These are phyloP conservation scores for Massariosphaeria phaeospora DNA, from an alignment of 495 filamentous ascomycete species.

Conservation along the genomic window DNA sequence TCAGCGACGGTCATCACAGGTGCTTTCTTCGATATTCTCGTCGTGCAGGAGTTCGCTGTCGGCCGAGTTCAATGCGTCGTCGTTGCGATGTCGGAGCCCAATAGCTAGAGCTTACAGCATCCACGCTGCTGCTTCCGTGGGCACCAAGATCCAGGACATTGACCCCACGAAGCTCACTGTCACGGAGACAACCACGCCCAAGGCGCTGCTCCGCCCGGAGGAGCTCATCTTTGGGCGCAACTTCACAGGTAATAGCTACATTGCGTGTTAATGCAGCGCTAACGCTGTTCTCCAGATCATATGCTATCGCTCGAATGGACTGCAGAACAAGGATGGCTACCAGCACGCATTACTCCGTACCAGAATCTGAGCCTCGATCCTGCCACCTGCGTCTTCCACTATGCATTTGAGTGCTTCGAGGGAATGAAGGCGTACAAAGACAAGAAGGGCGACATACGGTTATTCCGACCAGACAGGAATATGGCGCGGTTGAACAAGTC, in stretches of 20 bases:
- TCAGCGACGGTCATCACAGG: constrained; percentile 26
- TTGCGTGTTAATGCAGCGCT: not conserved
- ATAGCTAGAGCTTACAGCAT: constrained; percentile 38
- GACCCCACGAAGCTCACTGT: constrained; percentile 72
- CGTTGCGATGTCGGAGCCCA: constrained; percentile 34
- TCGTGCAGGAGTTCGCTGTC: constrained; percentile 26
- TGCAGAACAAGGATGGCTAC: constrained; percentile 69
- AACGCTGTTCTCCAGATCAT: constrained; percentile 60
- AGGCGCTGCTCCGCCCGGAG: constrained; percentile 63
- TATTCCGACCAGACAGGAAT: constrained; percentile 96
- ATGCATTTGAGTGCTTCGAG: constrained; percentile 95
- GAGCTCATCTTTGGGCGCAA: constrained; percentile 80
- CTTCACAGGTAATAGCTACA: constrained; percentile 66
- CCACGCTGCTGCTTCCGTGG: constrained; percentile 31
- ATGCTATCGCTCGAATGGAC: constrained; percentile 98
- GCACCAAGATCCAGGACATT: constrained; percentile 51
- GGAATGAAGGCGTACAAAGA: constrained; percentile 99
- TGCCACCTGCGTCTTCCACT: constrained; percentile 96
- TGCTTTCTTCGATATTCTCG: constrained; percentile 21
- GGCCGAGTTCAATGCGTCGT: constrained; percentile 37
- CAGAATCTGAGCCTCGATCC: constrained; percentile 96
- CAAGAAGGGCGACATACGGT: constrained; percentile 61
- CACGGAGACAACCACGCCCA: constrained; percentile 69
- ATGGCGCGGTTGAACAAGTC: constrained; percentile 91
- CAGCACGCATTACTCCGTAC: constrained; percentile 81